A percentile compares a stretch with the other conserved stretches of the same genome.
phyloP scores from a whole-genome alignment of 2,329 filamentous ascomycete genomes.

The Lasiodiplodia gonubiensis region DNA sequence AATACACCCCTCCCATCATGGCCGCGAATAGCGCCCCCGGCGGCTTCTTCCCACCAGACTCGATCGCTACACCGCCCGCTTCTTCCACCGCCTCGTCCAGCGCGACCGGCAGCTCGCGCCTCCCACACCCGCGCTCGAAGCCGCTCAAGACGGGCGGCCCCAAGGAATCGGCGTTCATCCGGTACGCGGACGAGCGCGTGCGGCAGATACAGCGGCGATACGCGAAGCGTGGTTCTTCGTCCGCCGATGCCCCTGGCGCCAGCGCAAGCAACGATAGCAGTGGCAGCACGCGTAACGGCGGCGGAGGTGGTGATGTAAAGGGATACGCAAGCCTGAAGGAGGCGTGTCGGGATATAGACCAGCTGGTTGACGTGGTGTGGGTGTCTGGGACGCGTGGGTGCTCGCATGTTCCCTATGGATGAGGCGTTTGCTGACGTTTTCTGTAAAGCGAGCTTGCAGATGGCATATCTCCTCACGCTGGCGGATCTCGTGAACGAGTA shows the following conservation, averaged over 20 bases:
- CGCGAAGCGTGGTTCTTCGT: slow-evolving; percentile 51
- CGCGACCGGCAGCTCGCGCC: slow-evolving; percentile 44
- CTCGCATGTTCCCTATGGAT: background rate
- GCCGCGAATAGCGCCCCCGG: slow-evolving; percentile 3
- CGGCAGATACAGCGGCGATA: slow-evolving; percentile 59
- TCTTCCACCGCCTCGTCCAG: slow-evolving; percentile 53
- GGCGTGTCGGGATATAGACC: slow-evolving; percentile 75
- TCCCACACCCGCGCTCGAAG: slow-evolving; percentile 59
- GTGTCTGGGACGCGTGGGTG: slow-evolving; percentile 81
- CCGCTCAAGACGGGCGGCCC: slow-evolving; percentile 61
- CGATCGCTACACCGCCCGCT: slow-evolving; percentile 47
- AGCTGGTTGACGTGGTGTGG: slow-evolving; percentile 82
- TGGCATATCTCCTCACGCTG: slow-evolving; percentile 81
- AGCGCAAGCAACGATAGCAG: too few relatives aligned
- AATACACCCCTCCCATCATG: slow-evolving; percentile 4
- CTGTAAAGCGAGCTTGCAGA: slow-evolving; percentile 72
- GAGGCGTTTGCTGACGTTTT: slow-evolving; percentile 18
- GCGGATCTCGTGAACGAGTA: slow-evolving; percentile 75
- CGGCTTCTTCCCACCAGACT: slow-evolving; percentile 24
- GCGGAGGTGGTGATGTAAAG: slow-evolving; percentile 41
- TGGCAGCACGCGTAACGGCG: slow-evolving; percentile 24
- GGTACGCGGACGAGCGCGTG: slow-evolving; percentile 61
- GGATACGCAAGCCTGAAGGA: slow-evolving; percentile 70
- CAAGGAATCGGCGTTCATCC: slow-evolving; percentile 65
- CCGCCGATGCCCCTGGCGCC: too few relatives aligned